phyloP scores from a whole-genome alignment of 768 basidiomycete genomes.

The Leucocoprinus leucothites region DNA sequence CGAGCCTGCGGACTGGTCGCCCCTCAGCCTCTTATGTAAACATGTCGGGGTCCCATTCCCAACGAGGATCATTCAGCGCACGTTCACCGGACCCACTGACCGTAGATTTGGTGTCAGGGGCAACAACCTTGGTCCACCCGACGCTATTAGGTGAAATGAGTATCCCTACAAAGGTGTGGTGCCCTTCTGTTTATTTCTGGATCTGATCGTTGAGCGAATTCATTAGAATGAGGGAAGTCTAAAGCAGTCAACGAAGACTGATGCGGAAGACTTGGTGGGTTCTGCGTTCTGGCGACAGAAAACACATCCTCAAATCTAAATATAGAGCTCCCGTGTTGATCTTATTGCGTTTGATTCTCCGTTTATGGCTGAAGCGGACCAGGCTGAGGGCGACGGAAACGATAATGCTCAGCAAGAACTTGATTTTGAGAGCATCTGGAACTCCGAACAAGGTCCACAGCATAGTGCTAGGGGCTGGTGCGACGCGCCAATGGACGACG shows the following conservation, averaged over 20 bases:
- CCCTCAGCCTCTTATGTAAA: conserved; percentile 23
- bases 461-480: conserved; percentile 66
- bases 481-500: conserved; percentile 48
- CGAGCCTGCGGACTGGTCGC: conserved; percentile 37
- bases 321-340: conserved; percentile 40
- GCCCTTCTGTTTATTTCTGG: background rate
- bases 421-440: conserved; percentile 62
- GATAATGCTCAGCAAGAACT: conserved; percentile 14
- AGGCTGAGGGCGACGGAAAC: conserved; percentile 15
- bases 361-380: conserved; percentile 46
- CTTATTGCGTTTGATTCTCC: conserved; percentile 77
- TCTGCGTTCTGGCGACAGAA: background rate
- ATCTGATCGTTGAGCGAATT: background rate
- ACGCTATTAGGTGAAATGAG: background rate
- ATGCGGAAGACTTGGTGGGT: conserved; percentile 20
- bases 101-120: conserved; percentile 14
- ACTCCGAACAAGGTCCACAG: conserved; percentile 36
- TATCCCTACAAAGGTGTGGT: background rate
- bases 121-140: background rate
- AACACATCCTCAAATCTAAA: conserved; percentile 4
- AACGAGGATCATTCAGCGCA: conserved; percentile 19
- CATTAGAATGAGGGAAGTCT: background rate
- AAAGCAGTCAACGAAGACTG: background rate
- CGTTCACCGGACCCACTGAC: background rate
- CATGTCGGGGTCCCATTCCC: conserved; percentile 32